phyloP scores from a whole-genome alignment of 202 grass and related monocot species.

The Setaria italica region DNA sequence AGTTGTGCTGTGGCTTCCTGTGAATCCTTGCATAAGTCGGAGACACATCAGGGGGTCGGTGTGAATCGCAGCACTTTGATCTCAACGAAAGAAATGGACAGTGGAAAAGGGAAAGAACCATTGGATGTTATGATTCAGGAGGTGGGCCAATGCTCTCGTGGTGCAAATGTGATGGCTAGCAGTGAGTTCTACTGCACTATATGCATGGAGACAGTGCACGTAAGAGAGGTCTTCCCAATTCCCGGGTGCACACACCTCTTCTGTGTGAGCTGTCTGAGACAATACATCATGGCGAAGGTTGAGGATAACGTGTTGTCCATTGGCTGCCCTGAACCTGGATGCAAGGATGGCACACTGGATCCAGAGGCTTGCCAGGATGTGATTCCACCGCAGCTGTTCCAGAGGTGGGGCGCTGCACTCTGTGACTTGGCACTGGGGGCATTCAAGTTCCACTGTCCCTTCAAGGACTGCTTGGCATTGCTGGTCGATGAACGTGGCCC shows the following conservation, averaged over 20 bases:
- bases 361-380: conserved; percentile 46
- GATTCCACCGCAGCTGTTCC: conserved; percentile 47
- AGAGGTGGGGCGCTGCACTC: conserved; percentile 57
- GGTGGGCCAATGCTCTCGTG: conserved; percentile 13
- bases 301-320: conserved; percentile 53
- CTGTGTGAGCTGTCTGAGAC: conserved; percentile 57
- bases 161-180: not conserved
- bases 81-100: conserved; percentile 12
- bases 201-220: conserved; percentile 61
- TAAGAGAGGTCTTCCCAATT: conserved; percentile 47
- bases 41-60: not conserved
- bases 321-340: conserved; percentile 57
- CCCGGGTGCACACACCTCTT: conserved; percentile 58
- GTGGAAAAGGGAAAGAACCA: conserved; percentile 51
- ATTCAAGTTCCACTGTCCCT: conserved; percentile 74
- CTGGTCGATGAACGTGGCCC: conserved; percentile 41
- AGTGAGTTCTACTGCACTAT: conserved; percentile 62
- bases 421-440: conserved; percentile 51
- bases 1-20: conserved; percentile 32
- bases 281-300: conserved; percentile 60
- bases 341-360: conserved; percentile 45
- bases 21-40: not conserved
- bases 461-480: conserved; percentile 67
- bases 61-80: not conserved
- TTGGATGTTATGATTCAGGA: conserved; percentile 17